phyloP scores from a whole-genome alignment of 1,139 yeast species.

The Zygosaccharomyces pseudobailii region DNA sequence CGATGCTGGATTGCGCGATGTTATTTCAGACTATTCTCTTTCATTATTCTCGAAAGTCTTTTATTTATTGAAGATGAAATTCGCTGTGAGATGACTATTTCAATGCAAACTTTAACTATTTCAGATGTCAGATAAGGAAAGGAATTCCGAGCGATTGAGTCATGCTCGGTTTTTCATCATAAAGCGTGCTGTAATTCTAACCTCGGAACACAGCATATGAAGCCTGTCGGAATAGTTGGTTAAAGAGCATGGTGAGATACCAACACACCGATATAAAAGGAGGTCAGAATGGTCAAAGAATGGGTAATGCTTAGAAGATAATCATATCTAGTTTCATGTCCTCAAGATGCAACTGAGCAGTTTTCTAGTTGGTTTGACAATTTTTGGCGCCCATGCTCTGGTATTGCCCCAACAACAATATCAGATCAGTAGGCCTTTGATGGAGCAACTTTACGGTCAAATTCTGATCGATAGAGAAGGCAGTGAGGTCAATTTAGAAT shows the following conservation, averaged over 20 bases:
- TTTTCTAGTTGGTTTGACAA: not conserved
- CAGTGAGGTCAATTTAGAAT: not conserved
- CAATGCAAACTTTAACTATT: not conserved
- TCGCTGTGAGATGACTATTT: not conserved
- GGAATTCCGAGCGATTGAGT: not conserved
- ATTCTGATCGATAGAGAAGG: slow-evolving; percentile 8
- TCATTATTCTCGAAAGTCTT: not conserved
- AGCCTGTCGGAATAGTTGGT: not conserved
- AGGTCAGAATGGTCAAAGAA: not conserved
- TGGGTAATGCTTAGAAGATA: not conserved
- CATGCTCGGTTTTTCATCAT: not conserved
- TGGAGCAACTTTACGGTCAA: slow-evolving; percentile 12
- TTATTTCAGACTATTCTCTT: not conserved
- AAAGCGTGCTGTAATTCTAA: not conserved
- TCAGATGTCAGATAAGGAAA: not conserved
- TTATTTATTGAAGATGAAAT: not conserved
- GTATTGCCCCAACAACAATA: not conserved
- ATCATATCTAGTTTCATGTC: not conserved
- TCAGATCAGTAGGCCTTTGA: not conserved
- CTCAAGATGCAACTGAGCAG: not conserved
- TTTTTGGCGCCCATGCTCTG: not conserved
- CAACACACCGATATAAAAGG: not conserved
- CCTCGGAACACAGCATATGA: not conserved
- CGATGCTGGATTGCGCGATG: not conserved
- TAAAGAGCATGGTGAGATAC: not conserved